Percentiles rank a stretch among this genome's conserved stretches.
phyloP scores from a whole-genome alignment of 2,329 filamentous ascomycete genomes.

The Claviceps cyperi region DNA sequence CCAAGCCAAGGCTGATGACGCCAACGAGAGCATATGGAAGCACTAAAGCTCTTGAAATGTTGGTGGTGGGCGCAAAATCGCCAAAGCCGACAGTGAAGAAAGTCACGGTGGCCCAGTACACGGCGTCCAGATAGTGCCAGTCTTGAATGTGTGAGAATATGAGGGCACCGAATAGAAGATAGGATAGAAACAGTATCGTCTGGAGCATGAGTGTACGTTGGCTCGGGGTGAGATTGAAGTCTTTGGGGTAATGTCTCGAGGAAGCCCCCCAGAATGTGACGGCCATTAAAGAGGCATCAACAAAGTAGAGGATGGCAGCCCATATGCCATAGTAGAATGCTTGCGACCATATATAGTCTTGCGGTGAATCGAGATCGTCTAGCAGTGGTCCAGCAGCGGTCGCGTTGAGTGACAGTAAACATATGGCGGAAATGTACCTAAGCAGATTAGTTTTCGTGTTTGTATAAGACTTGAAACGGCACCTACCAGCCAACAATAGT shows the following conservation, averaged over 20 bases:
- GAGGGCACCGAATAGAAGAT: slow-evolving; percentile 62
- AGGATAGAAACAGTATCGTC: slow-evolving; percentile 72
- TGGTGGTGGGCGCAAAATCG: slow-evolving; percentile 33
- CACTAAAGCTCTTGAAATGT: slow-evolving; percentile 53
- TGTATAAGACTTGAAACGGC: background rate
- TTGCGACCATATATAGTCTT: slow-evolving; percentile 54
- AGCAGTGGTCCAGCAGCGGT: slow-evolving; percentile 47
- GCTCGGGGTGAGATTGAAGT: slow-evolving; percentile 63
- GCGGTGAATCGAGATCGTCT: slow-evolving; percentile 20
- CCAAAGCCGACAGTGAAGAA: slow-evolving; percentile 51
- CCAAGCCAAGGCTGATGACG: slow-evolving; percentile 70
- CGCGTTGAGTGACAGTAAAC: slow-evolving; percentile 51
- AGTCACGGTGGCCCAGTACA: slow-evolving; percentile 68
- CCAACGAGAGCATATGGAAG: slow-evolving; percentile 76
- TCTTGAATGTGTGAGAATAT: slow-evolving; percentile 59
- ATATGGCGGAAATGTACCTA: slow-evolving; percentile 44
- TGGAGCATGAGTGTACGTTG: slow-evolving; percentile 84
- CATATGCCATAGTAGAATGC: slow-evolving; percentile 80
- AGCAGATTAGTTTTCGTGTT: background rate
- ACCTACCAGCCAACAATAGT: slow-evolving; percentile 68
- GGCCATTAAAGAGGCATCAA: slow-evolving; percentile 62
- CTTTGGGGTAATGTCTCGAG: slow-evolving; percentile 53
- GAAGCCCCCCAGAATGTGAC: slow-evolving; percentile 69
- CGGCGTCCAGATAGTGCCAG: slow-evolving; percentile 63
- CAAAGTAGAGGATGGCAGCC: slow-evolving; percentile 63